Conservation (phyloP, 2,329 filamentous ascomycete species). For the Penicillium griseofulvum region DNA sequence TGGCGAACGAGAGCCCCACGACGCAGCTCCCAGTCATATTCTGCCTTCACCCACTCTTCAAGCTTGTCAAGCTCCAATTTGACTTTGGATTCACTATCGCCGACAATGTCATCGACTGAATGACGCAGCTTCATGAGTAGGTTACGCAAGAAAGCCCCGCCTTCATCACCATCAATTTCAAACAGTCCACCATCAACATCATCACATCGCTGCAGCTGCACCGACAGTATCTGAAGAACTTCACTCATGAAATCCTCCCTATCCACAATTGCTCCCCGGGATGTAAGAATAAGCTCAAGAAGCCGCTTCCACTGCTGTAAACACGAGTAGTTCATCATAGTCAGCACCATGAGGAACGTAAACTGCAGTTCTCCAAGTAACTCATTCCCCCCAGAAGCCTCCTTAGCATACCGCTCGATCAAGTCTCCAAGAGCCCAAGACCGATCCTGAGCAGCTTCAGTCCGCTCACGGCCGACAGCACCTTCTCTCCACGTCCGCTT, state of each 20-base stretch:
- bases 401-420: constrained; percentile 37
- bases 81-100: constrained; percentile 39
- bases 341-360: constrained; percentile 61
- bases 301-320: constrained; percentile 65
- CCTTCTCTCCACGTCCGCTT: constrained; percentile 62
- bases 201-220: constrained; percentile 56
- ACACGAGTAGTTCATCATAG: constrained; percentile 64
- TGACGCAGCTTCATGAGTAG: constrained; percentile 54
- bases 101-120: constrained; percentile 49
- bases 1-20: constrained; percentile 53
- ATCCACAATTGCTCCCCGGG: constrained; percentile 50
- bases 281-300: constrained; percentile 57
- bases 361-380: constrained; percentile 62
- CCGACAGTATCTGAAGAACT: constrained; percentile 48
- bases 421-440: constrained; percentile 61
- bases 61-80: constrained; percentile 55
- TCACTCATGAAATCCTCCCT: constrained; percentile 53
- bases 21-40: constrained; percentile 59
- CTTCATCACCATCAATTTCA: constrained; percentile 54
- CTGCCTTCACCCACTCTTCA: constrained; percentile 53
- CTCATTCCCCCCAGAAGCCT: constrained; percentile 35
- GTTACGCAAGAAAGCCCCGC: constrained; percentile 52
- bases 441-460: constrained; percentile 60
- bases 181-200: constrained; percentile 62
- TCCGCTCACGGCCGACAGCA: constrained; percentile 61